Conservation (phyloP, 352 stramenopile genomes). For the Phytophthora fragariaefolia region DNA sequence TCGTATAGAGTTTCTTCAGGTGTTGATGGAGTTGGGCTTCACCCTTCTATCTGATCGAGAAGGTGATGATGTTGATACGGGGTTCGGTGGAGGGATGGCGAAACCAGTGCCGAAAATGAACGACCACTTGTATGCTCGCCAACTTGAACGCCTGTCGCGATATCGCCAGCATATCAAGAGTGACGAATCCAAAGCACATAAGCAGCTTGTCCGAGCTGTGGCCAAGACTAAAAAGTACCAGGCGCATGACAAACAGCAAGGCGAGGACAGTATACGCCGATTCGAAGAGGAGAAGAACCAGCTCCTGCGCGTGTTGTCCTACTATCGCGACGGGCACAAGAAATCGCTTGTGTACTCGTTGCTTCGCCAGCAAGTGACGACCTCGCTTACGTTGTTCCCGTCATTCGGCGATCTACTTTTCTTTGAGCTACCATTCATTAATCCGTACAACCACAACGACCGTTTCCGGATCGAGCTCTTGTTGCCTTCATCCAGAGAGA, state of each 20-base stretch:
- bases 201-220: slow-evolving; percentile 64
- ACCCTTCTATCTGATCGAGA: slow-evolving; percentile 66
- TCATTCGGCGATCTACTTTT: slow-evolving; percentile 84
- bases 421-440: slow-evolving; percentile 90
- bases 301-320: slow-evolving; percentile 87
- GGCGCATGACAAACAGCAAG: slow-evolving; percentile 20
- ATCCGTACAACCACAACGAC: slow-evolving; percentile 93
- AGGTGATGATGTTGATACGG: slow-evolving; percentile 33
- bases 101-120: slow-evolving; percentile 53
- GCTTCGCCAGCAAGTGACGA: slow-evolving; percentile 90
- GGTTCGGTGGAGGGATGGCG: slow-evolving; percentile 14
- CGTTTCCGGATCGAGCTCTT: slow-evolving; percentile 90
- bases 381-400: slow-evolving; percentile 80
- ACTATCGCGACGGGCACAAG: slow-evolving; percentile 95
- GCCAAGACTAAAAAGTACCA: slow-evolving; percentile 44
- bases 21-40: slow-evolving; percentile 94
- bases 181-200: slow-evolving; percentile 56
- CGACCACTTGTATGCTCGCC: slow-evolving; percentile 81
- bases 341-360: slow-evolving; percentile 93
- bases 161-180: slow-evolving; percentile 67
- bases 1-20: slow-evolving; percentile 91
- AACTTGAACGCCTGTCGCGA: slow-evolving; percentile 72
- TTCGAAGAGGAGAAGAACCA: slow-evolving; percentile 86
- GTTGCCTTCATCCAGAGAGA: slow-evolving; percentile 38
- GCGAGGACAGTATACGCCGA: slow-evolving; percentile 43